These are phyloP conservation scores for Phylloporus sp. DNA, from an alignment of 768 basidiomycete species.

Conservation along the genomic window DNA sequence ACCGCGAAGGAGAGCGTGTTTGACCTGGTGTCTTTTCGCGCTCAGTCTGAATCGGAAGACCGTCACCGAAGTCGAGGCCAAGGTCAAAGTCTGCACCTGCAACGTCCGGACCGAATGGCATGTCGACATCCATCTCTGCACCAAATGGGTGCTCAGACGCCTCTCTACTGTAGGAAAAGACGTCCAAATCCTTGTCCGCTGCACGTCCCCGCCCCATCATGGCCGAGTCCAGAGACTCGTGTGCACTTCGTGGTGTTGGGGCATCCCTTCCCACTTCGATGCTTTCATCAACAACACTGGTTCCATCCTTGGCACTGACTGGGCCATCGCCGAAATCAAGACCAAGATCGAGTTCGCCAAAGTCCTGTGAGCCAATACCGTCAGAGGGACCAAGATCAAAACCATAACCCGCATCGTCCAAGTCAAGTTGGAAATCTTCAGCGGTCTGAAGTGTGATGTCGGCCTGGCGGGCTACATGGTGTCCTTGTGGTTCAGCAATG, in stretches of 20 bases:
- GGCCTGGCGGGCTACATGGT: slow-evolving; percentile 79
- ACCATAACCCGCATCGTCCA: slow-evolving; percentile 55
- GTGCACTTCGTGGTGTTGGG: slow-evolving; percentile 37
- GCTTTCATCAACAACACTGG: slow-evolving; percentile 55
- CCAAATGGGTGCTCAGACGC: slow-evolving; percentile 65
- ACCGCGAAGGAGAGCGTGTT: slow-evolving; percentile 61
- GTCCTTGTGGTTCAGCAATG: slow-evolving; percentile 57
- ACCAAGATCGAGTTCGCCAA: slow-evolving; percentile 66
- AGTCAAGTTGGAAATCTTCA: slow-evolving; percentile 67
- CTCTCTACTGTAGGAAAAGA: slow-evolving; percentile 65
- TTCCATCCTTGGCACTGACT: slow-evolving; percentile 30
- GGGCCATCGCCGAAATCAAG: slow-evolving; percentile 71
- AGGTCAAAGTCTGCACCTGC: slow-evolving; percentile 60
- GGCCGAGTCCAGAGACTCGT: slow-evolving; percentile 60
- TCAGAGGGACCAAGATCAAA: slow-evolving; percentile 77
- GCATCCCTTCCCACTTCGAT: slow-evolving; percentile 79
- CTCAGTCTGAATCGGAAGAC: slow-evolving; percentile 40
- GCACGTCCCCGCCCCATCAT: slow-evolving; percentile 46
- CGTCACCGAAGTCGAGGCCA: slow-evolving; percentile 66
- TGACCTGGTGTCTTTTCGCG: slow-evolving; percentile 56
- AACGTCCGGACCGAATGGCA: slow-evolving; percentile 48
- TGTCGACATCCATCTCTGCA: slow-evolving; percentile 48
- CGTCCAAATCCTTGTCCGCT: slow-evolving; percentile 54
- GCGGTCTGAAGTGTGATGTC: slow-evolving; percentile 85
- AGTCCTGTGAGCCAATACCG: slow-evolving; percentile 85